Evolutionary conservation across 164 flowering plant genomes (phyloP).

Genomic region (Umbellularia californica): DNA sequence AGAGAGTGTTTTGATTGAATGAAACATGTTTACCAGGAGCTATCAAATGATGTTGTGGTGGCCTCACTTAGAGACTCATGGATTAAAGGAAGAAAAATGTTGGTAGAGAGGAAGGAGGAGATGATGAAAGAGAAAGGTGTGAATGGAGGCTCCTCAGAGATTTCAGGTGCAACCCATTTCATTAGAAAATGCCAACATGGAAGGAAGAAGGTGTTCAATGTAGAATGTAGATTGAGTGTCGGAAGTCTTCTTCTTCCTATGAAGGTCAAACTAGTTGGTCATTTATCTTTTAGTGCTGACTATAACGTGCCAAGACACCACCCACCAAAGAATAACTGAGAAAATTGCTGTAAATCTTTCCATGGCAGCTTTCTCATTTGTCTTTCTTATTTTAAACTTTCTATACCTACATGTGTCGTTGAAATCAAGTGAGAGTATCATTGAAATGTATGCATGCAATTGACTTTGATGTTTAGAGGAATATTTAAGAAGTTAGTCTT

Average conservation of each 20-base stretch:
- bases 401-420: conserved; percentile 13
- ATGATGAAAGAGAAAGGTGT: conserved; percentile 13
- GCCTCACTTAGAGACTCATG: conserved; percentile 7
- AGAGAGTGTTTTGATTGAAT: background rate
- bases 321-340: conserved; percentile 60
- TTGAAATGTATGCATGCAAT: conserved; percentile 30
- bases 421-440: conserved; percentile 19
- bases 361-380: conserved; percentile 3
- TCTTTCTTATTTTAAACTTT: background rate
- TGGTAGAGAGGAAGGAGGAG: conserved; percentile 8
- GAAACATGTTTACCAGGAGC: conserved; percentile 16
- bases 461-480: conserved; percentile 12
- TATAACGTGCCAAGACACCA: conserved; percentile 48
- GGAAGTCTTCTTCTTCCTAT: conserved; percentile 10
- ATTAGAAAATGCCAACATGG: conserved; percentile 20
- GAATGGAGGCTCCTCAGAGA: conserved; percentile 12
- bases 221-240: conserved; percentile 25
- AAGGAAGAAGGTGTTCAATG: conserved; percentile 15
- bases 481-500: background rate
- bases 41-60: conserved; percentile 3
- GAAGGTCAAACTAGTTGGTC: conserved; percentile 26
- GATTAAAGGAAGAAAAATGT: conserved; percentile 37
- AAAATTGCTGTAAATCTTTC: conserved; percentile 8
- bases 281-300: conserved; percentile 47
- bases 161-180: conserved; percentile 35